Conservation (phyloP, 345 rosid genomes). For the Leavenworthia alabamica region DNA sequence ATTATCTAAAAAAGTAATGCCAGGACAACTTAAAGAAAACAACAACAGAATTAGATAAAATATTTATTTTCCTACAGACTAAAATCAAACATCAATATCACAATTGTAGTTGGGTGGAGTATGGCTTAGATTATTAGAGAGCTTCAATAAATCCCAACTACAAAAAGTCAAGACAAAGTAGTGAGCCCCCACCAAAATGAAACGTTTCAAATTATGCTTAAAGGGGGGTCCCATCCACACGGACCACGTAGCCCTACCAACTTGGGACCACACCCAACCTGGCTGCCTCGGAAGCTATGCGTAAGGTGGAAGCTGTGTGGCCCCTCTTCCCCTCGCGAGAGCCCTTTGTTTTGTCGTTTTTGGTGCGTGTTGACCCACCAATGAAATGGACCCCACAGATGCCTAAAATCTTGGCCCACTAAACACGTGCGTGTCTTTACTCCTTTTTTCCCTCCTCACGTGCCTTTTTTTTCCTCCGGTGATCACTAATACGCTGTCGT, state of each 20-base stretch:
- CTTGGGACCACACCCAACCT: constrained; percentile 41
- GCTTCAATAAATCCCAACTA: constrained; percentile 4
- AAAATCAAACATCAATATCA: constrained; percentile 3
- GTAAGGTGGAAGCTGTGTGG: constrained; percentile 24
- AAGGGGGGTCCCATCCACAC: no score
- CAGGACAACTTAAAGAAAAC: neutral
- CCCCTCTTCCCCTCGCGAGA: constrained; percentile 20
- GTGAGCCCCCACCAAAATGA: no score
- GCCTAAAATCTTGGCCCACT: constrained; percentile 43
- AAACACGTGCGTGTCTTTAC: constrained; percentile 49
- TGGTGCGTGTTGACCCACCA: constrained; percentile 51
- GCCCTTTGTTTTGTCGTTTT: neutral
- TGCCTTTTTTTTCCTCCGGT: constrained; percentile 17
- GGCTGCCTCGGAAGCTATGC: constrained; percentile 48
- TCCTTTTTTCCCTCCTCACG: constrained; percentile 31
- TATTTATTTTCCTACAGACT: neutral
- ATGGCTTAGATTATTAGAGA: neutral
- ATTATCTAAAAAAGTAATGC: no score
- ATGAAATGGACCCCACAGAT: constrained; percentile 31
- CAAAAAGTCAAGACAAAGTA: constrained; percentile 10
- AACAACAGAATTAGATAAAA: neutral
- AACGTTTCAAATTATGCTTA: no score
- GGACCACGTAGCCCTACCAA: no score
- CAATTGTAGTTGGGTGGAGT: constrained; percentile 24
- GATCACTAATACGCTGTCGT: neutral